Evolutionary conservation across 805 yeast species (phyloP).

Genomic region (Tetrapisispora nanseiensis): DNA sequence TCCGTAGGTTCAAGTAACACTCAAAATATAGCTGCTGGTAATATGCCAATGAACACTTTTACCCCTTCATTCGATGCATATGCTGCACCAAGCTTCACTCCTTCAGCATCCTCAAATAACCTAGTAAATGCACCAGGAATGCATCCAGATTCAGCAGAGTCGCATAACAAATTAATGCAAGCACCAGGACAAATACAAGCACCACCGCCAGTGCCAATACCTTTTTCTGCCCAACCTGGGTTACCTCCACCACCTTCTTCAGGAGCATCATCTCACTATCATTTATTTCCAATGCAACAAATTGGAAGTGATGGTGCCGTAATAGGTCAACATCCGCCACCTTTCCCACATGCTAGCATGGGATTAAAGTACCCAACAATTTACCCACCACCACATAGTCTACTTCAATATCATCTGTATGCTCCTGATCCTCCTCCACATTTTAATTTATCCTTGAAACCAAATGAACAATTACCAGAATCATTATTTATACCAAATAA

Average conservation of each 20-base stretch:
- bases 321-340: conserved; percentile 1
- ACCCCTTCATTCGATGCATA: conserved; percentile 28
- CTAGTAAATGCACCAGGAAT: conserved; percentile 5
- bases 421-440: conserved; percentile 85
- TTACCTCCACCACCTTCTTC: background rate
- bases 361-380: conserved; percentile 23
- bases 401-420: conserved; percentile 72
- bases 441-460: conserved; percentile 45
- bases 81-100: conserved; percentile 23
- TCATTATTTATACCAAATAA: conserved; percentile 64
- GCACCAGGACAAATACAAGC: background rate
- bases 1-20: background rate
- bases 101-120: conserved; percentile 20
- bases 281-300: conserved; percentile 1
- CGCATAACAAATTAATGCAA: background rate
- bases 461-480: conserved; percentile 62
- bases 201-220: background rate
- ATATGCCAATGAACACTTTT: conserved; percentile 2
- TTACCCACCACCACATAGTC: conserved; percentile 33
- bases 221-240: conserved; percentile 1
- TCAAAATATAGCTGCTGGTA: conserved; percentile 3
- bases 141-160: background rate
- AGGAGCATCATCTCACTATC: background rate
- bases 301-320: conserved; percentile 1
- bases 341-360: conserved; percentile 3